Percentiles rank a stretch among this genome's conserved stretches.
These are phyloP conservation scores for Euphorbia lathyris DNA, from an alignment of 345 rosid genomes.

Conservation along the genomic window DNA sequence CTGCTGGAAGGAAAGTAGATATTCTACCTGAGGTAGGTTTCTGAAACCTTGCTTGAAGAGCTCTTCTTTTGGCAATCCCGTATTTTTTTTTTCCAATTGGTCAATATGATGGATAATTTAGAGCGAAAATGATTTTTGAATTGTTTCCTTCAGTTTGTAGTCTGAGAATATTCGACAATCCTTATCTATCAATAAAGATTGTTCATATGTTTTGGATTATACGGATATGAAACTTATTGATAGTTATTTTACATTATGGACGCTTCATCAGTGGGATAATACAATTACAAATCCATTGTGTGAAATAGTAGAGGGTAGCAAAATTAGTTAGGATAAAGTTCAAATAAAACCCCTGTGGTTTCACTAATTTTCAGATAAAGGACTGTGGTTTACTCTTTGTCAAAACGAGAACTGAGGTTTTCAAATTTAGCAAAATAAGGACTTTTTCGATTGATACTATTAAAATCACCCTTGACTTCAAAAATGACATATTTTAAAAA, in stretches of 20 bases:
- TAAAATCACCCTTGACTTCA: too few species aligned
- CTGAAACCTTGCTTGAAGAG: not conserved
- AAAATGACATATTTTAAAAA: too few species aligned
- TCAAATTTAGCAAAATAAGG: too few species aligned
- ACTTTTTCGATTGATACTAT: too few species aligned
- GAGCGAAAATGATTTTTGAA: not conserved
- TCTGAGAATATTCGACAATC: not conserved
- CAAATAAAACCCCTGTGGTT: too few species aligned
- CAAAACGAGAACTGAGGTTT: too few species aligned
- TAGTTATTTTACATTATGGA: not conserved
- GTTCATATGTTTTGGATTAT: not conserved
- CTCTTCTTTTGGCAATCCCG: slow-evolving; percentile 1
- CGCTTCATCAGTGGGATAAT: not conserved
- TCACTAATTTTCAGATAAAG: too few species aligned
- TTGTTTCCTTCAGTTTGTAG: not conserved
- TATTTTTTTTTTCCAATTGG: slow-evolving; percentile 9
- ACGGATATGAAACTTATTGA: not conserved
- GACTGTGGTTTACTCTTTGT: too few species aligned
- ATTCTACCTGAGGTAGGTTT: slow-evolving; percentile 84
- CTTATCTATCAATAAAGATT: not conserved
- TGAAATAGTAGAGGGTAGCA: not conserved
- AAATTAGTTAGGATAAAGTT: not conserved
- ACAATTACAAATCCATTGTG: not conserved
- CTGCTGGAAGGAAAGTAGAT: slow-evolving; percentile 81
- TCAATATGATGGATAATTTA: not conserved